Conservation (phyloP, 352 stramenopile genomes). For the Discostella stelligera region DNA sequence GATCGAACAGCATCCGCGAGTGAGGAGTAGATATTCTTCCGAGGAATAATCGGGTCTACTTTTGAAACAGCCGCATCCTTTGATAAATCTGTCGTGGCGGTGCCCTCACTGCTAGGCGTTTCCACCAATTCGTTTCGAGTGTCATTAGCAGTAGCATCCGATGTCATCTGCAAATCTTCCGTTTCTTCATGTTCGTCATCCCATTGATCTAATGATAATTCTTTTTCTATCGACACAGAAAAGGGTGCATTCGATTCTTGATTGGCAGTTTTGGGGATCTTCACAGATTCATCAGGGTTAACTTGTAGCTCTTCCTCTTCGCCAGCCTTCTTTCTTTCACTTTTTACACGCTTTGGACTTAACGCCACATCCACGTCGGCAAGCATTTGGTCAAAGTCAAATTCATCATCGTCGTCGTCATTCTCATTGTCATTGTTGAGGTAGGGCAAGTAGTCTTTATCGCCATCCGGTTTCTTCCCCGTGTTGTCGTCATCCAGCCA, state of each 20-base stretch:
- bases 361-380: constrained; percentile 22
- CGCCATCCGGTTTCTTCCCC: constrained; percentile 21
- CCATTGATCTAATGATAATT: constrained; percentile 53
- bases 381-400: constrained; percentile 53
- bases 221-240: constrained; percentile 41
- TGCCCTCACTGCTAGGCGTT: background rate
- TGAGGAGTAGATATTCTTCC: constrained; percentile 37
- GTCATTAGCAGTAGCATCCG: constrained; percentile 6
- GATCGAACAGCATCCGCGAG: constrained; percentile 49
- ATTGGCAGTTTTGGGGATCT: background rate
- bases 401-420: constrained; percentile 48
- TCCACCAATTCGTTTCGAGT: background rate
- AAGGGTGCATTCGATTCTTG: constrained; percentile 6
- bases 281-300: background rate
- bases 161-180: constrained; percentile 9
- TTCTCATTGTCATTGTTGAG: constrained; percentile 16
- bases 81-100: background rate
- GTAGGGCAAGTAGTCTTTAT: constrained; percentile 19
- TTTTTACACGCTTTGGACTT: background rate
- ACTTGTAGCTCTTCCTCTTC: constrained; percentile 1
- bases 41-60: background rate
- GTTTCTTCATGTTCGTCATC: constrained; percentile 35
- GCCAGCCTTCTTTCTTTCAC: constrained; percentile 6
- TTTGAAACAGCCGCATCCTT: constrained; percentile 2
- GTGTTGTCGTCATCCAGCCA: constrained; percentile 51